Percentiles rank a stretch among this genome's conserved stretches.
phyloP scores from a whole-genome alignment of 2,329 filamentous ascomycete species.

The Sclerotinia sclerotiorum region DNA sequence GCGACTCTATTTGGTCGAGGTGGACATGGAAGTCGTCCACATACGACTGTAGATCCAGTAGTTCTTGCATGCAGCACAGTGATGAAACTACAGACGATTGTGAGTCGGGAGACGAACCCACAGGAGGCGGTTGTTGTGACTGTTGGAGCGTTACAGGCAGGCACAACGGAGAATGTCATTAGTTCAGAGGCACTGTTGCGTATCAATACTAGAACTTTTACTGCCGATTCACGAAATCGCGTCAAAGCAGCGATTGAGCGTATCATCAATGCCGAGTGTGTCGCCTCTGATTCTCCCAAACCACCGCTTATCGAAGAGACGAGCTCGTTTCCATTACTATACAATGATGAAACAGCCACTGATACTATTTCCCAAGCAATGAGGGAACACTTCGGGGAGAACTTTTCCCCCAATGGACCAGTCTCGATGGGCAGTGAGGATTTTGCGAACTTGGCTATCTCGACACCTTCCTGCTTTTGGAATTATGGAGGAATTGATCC shows the following conservation, averaged over 20 bases:
- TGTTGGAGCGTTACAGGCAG: slow-evolving; percentile 45
- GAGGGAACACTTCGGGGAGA: slow-evolving; percentile 22
- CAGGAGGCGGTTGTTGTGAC: slow-evolving; percentile 47
- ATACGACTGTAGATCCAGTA: slow-evolving; percentile 48
- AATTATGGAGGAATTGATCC: too few species aligned
- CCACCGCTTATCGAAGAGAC: slow-evolving; percentile 19
- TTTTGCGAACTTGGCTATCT: too few species aligned
- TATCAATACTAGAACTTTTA: slow-evolving; percentile 44
- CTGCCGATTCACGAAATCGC: slow-evolving; percentile 37
- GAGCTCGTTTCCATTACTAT: slow-evolving; percentile 22
- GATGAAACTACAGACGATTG: slow-evolving; percentile 43
- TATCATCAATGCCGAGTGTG: slow-evolving; percentile 48
- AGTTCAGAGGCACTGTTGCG: slow-evolving; percentile 43
- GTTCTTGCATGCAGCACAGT: slow-evolving; percentile 46
- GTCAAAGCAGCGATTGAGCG: slow-evolving; percentile 42
- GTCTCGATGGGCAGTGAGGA: too few species aligned
- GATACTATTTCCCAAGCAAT: slow-evolving; percentile 10
- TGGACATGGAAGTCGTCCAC: slow-evolving; percentile 45
- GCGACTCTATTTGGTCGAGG: slow-evolving; percentile 45
- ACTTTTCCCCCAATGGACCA: slow-evolving; percentile 29
- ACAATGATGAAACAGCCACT: slow-evolving; percentile 25
- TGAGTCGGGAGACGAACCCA: slow-evolving; percentile 42
- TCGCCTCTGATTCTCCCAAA: not conserved
- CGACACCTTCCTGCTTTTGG: slow-evolving; percentile 48
- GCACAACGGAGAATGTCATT: slow-evolving; percentile 47